phyloP scores from a whole-genome alignment of 1,139 yeast genomes.

The Arxiozyma heterogenica region DNA sequence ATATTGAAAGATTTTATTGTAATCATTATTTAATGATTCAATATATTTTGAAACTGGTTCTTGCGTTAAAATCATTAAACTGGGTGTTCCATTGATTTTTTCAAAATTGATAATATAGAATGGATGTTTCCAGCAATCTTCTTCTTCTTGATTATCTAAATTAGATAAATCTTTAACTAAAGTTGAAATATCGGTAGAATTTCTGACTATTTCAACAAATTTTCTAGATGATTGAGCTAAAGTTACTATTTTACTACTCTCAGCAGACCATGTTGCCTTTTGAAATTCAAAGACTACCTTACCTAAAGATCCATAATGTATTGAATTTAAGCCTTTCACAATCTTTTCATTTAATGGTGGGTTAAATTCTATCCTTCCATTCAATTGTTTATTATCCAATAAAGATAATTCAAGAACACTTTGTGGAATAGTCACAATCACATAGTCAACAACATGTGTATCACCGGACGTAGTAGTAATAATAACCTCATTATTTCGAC shows the following conservation, averaged over 20 bases:
- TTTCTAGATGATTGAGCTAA: constrained; percentile 13
- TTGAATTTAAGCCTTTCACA: constrained; percentile 37
- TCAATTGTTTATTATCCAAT: constrained; percentile 24
- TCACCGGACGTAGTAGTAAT: constrained; percentile 29
- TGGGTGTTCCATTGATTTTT: constrained; percentile 35
- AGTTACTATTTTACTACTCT: constrained; percentile 21
- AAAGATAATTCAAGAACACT: constrained; percentile 43
- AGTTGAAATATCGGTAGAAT: constrained; percentile 9
- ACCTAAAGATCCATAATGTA: constrained; percentile 67
- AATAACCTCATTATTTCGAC: constrained; percentile 18
- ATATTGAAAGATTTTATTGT: constrained; percentile 36
- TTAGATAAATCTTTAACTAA: constrained; percentile 6
- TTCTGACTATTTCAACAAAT: constrained; percentile 15
- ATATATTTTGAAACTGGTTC: constrained; percentile 54
- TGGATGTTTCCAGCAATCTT: constrained; percentile 43
- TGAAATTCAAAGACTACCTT: constrained; percentile 70
- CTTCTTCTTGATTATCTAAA: neutral
- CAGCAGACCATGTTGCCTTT: constrained; percentile 53
- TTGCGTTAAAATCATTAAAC: constrained; percentile 56
- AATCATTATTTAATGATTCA: constrained; percentile 32
- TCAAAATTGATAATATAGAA: constrained; percentile 40
- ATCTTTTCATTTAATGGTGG: constrained; percentile 50
- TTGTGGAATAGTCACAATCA: constrained; percentile 69
- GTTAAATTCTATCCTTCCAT: constrained; percentile 41
- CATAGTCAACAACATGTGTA: constrained; percentile 38